A percentile compares a stretch with the other conserved stretches of the same genome.
Evolutionary conservation across 2,329 filamentous ascomycete genomes (phyloP).

Genomic region (Clarireedia monteithiana): DNA sequence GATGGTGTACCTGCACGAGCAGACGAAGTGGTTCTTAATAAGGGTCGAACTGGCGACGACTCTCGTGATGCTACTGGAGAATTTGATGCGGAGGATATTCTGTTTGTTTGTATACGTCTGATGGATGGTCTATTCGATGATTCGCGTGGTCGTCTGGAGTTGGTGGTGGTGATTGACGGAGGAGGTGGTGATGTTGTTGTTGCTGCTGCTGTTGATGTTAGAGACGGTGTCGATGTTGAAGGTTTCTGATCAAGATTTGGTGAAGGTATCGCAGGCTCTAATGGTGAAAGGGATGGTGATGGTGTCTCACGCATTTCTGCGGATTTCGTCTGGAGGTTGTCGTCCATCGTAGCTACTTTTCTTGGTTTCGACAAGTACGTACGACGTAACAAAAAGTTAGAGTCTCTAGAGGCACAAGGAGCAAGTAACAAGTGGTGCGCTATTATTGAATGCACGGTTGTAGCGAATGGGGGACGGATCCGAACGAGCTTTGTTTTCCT

Average conservation of each 20-base stretch:
- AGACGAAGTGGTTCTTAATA: constrained; percentile 17
- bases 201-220: not conserved
- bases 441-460: not conserved
- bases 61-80: constrained; percentile 42
- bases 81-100: constrained; percentile 32
- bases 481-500: not conserved
- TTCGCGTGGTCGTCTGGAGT: constrained; percentile 15
- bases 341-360: constrained; percentile 8
- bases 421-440: not conserved
- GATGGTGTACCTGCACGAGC: constrained; percentile 25
- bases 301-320: constrained; percentile 5
- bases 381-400: constrained; percentile 7
- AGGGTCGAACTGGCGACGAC: constrained; percentile 35
- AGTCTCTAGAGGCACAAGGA: constrained; percentile 1
- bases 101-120: constrained; percentile 23
- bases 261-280: constrained; percentile 1
- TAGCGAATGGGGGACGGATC: constrained; percentile 3
- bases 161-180: no score
- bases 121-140: constrained; percentile 18
- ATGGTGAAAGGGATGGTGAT: not conserved
- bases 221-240: not conserved
- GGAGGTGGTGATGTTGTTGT: not conserved
- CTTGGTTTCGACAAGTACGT: not conserved
- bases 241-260: constrained; percentile 1
- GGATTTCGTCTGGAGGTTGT: not conserved